Base-by-base conservation (phyloP, 345 rosid genomes). In the Eutrema yunnanense region DNA sequence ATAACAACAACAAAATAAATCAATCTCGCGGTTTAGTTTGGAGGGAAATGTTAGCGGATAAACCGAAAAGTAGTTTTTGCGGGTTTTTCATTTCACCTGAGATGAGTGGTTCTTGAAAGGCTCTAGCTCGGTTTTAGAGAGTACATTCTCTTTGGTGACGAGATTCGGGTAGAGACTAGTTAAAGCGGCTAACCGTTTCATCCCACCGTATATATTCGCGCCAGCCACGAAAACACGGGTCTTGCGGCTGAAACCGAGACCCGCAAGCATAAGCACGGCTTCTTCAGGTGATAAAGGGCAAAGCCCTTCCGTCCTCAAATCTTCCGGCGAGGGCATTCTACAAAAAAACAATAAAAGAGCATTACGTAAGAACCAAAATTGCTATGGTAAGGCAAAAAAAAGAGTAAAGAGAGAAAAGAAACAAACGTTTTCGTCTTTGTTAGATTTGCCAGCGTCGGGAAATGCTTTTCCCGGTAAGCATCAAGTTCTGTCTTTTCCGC, bases 221-320 rank as follows among this genome's bases (percentile, higher is more conserved):
- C 99, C 97, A 3, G 99, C 99, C 38, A 95, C 87, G 42, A 79
- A 95, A 52, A 92, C 73, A 40, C 73, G 90, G 1, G 99, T 88
- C 83, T 84, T 84, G 26, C 98, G 82, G 65, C 74, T 84, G 81
- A 95, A 95, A 61, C 99, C 97, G 12, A 95, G 97, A 73, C 94
- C 99, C 2, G 90, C 92, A 55, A 95, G 96, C 94, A 90, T 88
- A 37, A 92, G 98, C 51, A 88, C 85, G 0, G 97, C 87, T 83
- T 92, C 99, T 84, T 95, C 98, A 5, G 99, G 99, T 34, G 96
- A 81, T 72, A 95, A 81, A 1, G 99, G 98, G 46, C 97, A 95
- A 60, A 95, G 76, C 50, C 99, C 99, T 82, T 92, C 98, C 9
- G 81, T 77, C 65, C 97, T 85, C 65, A 95, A 81, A 41, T 69